Percentiles rank a stretch among this genome's conserved stretches.
Conservation (phyloP, 192 early-diverging fungal species). For the Backusella macrospora region DNA sequence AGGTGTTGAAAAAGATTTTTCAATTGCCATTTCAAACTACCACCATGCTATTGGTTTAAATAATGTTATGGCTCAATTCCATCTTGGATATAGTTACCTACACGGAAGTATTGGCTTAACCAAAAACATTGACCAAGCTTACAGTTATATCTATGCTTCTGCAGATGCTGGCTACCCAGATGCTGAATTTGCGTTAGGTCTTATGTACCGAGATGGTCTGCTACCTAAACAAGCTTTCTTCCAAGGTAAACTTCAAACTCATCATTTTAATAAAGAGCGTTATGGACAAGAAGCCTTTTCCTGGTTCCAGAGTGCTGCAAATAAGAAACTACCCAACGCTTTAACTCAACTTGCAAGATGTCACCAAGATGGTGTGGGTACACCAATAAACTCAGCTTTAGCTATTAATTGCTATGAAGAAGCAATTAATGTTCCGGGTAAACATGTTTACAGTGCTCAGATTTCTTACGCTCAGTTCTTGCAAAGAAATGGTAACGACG, state of each 20-base stretch:
- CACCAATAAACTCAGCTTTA: conserved; percentile 22
- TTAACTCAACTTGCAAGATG: conserved; percentile 35
- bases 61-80: conserved; percentile 32
- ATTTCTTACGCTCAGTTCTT: conserved; percentile 34
- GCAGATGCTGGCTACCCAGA: conserved; percentile 28
- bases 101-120: conserved; percentile 32
- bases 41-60: conserved; percentile 32
- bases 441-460: conserved; percentile 27
- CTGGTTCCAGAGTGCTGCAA: conserved; percentile 46
- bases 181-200: conserved; percentile 34
- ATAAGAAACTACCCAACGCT: conserved; percentile 31
- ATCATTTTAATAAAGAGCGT: conserved; percentile 10
- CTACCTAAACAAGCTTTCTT: background rate
- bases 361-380: conserved; percentile 43
- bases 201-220: conserved; percentile 29
- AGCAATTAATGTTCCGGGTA: conserved; percentile 23
- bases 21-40: conserved; percentile 28
- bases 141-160: conserved; percentile 22
- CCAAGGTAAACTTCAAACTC: background rate
- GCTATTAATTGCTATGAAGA: conserved; percentile 36
- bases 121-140: conserved; percentile 27
- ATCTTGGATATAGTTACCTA: conserved; percentile 35
- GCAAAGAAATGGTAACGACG: conserved; percentile 27
- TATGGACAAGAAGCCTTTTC: conserved; percentile 28
- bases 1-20: conserved; percentile 29